Conservation (phyloP, 164 flowering plant species). For the Berberis thunbergii region DNA sequence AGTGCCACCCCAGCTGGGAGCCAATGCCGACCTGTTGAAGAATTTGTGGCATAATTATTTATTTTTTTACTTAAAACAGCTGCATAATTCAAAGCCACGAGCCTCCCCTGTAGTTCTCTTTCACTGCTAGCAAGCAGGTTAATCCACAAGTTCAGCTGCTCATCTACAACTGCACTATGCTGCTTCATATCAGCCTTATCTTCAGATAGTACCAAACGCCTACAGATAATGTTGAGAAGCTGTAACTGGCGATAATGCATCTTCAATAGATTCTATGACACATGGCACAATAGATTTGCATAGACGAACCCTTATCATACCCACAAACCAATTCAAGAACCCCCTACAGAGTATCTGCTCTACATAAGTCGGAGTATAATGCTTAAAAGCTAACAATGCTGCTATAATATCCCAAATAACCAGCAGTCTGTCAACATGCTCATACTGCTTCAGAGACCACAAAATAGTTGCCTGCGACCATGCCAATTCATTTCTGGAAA, state of each 20-base stretch:
- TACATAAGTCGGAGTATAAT: constrained; percentile 34
- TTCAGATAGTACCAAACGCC: constrained; percentile 50
- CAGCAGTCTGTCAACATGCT: constrained; percentile 33
- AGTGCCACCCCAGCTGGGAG: constrained; percentile 60
- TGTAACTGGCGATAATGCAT: constrained; percentile 55
- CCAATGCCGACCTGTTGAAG: constrained; percentile 29
- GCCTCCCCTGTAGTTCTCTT: constrained; percentile 66
- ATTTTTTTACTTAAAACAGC: constrained; percentile 17
- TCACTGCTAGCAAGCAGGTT: constrained; percentile 44
- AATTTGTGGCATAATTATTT: constrained; percentile 11
- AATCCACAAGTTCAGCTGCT: constrained; percentile 35
- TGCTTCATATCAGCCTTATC: constrained; percentile 23
- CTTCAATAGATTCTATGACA: constrained; percentile 20
- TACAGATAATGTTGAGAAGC: constrained; percentile 58
- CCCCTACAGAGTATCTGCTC: constrained; percentile 43
- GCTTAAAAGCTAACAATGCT: constrained; percentile 60
- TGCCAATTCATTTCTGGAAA: constrained; percentile 37
- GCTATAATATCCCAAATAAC: constrained; percentile 75
- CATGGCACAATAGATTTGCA: constrained; percentile 22
- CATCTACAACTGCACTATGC: constrained; percentile 17
- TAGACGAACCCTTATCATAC: constrained; percentile 14
- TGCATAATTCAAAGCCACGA: constrained; percentile 48
- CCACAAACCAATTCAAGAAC: constrained; percentile 37
- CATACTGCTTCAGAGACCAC: constrained; percentile 51
- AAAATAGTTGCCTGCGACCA: constrained; percentile 57